phyloP scores from a whole-genome alignment of 1,139 yeast genomes.

The Debaryomyces subglobosus region DNA sequence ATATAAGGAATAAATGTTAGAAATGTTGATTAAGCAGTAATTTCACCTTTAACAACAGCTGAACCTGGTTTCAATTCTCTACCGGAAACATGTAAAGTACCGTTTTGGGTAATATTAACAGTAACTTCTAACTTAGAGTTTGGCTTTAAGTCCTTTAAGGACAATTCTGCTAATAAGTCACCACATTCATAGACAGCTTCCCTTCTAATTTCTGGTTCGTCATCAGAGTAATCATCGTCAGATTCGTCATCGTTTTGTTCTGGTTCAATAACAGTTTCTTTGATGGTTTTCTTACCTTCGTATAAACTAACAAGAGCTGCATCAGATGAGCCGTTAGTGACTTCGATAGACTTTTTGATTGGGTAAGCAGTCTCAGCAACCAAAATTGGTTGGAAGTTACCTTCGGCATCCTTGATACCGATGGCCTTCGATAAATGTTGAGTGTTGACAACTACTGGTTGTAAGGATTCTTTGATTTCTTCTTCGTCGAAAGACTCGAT shows the following conservation, averaged over 20 bases:
- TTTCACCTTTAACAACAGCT: slow-evolving; percentile 54
- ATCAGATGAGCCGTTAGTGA: slow-evolving; percentile 63
- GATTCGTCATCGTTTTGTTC: slow-evolving; percentile 38
- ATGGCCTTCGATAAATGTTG: slow-evolving; percentile 84
- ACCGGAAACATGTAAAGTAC: slow-evolving; percentile 79
- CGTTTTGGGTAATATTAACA: slow-evolving; percentile 83
- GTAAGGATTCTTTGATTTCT: slow-evolving; percentile 81
- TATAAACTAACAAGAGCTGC: slow-evolving; percentile 71
- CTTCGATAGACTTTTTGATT: slow-evolving; percentile 72
- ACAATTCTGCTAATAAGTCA: slow-evolving; percentile 75
- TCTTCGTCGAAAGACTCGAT: slow-evolving; percentile 83
- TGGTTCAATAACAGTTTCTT: slow-evolving; percentile 76
- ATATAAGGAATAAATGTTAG: not conserved
- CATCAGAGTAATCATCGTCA: slow-evolving; percentile 42
- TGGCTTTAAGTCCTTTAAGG: slow-evolving; percentile 71
- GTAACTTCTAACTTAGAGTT: slow-evolving; percentile 75
- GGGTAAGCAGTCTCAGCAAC: slow-evolving; percentile 92
- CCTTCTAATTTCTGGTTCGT: slow-evolving; percentile 73
- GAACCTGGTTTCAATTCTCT: slow-evolving; percentile 78
- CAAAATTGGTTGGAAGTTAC: slow-evolving; percentile 72
- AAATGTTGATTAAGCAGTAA: slow-evolving; percentile 16
- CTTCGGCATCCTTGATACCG: slow-evolving; percentile 78
- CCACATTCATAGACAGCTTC: slow-evolving; percentile 78
- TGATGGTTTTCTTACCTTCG: slow-evolving; percentile 83
- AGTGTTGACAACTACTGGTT: slow-evolving; percentile 86